phyloP scores from a whole-genome alignment of 805 yeast species.

The Candida taoyuanica region DNA sequence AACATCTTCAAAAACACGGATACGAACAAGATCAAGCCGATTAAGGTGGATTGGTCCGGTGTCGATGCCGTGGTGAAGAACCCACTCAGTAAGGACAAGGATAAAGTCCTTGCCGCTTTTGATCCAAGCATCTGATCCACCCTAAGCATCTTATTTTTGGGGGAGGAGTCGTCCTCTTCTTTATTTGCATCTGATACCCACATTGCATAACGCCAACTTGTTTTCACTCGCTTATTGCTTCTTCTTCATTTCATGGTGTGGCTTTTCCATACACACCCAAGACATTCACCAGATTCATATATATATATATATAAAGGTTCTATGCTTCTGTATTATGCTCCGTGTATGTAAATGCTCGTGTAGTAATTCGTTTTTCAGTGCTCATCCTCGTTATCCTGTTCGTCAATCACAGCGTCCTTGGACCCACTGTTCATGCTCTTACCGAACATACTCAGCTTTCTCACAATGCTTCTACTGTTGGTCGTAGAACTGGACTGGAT shows the following conservation, averaged over 20 bases:
- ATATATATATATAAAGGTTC: no score
- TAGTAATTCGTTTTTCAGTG: background rate
- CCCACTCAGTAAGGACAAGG: constrained; percentile 21
- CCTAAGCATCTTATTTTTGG: no score
- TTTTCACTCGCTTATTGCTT: background rate
- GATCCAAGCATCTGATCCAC: constrained; percentile 20
- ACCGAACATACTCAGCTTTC: constrained; percentile 25
- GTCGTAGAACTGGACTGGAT: constrained; percentile 15
- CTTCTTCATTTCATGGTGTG: no score
- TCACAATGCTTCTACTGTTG: constrained; percentile 20
- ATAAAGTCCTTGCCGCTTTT: constrained; percentile 28
- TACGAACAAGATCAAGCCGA: constrained; percentile 40
- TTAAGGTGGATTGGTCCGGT: constrained; percentile 70
- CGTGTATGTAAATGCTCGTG: no score
- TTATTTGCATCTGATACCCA: background rate
- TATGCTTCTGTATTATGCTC: no score
- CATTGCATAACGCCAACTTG: no score
- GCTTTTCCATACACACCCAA: no score
- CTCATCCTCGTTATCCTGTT: constrained; percentile 17
- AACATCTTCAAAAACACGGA: constrained; percentile 78
- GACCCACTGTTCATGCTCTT: constrained; percentile 10
- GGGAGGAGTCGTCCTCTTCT: no score
- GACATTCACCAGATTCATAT: no score
- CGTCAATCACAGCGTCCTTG: constrained; percentile 19
- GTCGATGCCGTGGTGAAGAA: constrained; percentile 35